These are phyloP conservation scores for Candida methanosorbosa DNA, from an alignment of 805 yeast genomes.

Conservation along the genomic window DNA sequence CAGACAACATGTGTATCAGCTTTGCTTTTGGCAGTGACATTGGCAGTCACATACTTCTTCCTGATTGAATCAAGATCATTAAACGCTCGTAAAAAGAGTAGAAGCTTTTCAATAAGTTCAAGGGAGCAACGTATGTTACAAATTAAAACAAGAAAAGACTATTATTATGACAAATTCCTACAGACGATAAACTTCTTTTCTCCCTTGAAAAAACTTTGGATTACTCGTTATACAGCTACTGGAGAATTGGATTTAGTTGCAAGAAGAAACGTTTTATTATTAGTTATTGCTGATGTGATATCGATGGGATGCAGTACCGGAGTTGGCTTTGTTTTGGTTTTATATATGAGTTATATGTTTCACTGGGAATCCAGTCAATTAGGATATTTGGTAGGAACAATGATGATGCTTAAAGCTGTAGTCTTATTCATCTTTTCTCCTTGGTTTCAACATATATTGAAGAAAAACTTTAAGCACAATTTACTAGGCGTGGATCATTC, in stretches of 20 bases:
- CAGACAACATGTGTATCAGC: constrained; percentile 23
- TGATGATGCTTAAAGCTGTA: constrained; percentile 41
- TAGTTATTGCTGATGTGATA: constrained; percentile 40
- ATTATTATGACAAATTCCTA: neutral
- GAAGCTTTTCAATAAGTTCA: constrained; percentile 18
- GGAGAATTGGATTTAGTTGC: constrained; percentile 23
- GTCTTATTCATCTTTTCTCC: constrained; percentile 48
- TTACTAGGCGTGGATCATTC: constrained; percentile 40
- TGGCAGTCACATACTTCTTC: constrained; percentile 27
- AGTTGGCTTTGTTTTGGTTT: constrained; percentile 31
- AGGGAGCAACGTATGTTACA: neutral
- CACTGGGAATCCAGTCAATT: constrained; percentile 45
- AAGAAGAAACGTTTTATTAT: constrained; percentile 36
- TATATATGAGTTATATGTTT: constrained; percentile 46
- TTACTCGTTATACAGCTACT: constrained; percentile 29
- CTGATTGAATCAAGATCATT: constrained; percentile 60
- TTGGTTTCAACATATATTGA: constrained; percentile 28
- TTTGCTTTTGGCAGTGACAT: constrained; percentile 20
- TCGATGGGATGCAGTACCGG: constrained; percentile 31
- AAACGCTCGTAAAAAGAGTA: constrained; percentile 43
- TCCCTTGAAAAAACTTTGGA: constrained; percentile 49
- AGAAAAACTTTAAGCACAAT: constrained; percentile 24
- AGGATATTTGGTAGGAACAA: constrained; percentile 46
- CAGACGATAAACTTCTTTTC: constrained; percentile 4
- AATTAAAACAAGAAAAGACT: neutral